phyloP scores from a whole-genome alignment of 2,329 filamentous ascomycete species.

The Cladophialophora chaetospira region DNA sequence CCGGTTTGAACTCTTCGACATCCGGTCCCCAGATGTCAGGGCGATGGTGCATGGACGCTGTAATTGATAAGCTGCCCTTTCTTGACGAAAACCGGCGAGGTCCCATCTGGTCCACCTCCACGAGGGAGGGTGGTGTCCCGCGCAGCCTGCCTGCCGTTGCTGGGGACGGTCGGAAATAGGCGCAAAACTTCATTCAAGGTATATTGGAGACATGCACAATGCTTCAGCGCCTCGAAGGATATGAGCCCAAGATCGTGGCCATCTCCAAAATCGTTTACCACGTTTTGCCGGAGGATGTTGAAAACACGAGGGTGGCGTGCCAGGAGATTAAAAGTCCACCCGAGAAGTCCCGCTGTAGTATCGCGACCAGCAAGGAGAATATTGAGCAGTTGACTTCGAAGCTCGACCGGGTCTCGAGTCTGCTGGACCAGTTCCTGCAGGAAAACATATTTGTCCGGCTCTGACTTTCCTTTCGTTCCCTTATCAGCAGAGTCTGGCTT shows the following conservation, averaged over 20 bases:
- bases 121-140: slow-evolving; percentile 54
- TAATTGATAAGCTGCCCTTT: slow-evolving; percentile 64
- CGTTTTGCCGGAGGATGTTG: background rate
- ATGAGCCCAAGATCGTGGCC: slow-evolving; percentile 9
- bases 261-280: background rate
- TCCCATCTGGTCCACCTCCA: slow-evolving; percentile 51
- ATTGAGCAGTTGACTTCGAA: slow-evolving; percentile 36
- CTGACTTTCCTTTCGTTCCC: background rate
- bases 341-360: background rate
- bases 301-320: background rate
- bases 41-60: slow-evolving; percentile 70
- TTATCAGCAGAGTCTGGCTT: background rate
- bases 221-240: slow-evolving; percentile 24
- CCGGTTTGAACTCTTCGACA: slow-evolving; percentile 61
- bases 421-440: background rate
- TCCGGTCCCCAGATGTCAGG: slow-evolving; percentile 52
- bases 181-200: slow-evolving; percentile 45
- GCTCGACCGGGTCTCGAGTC: background rate
- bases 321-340: background rate
- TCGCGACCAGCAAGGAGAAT: background rate
- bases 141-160: slow-evolving; percentile 54
- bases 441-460: background rate
- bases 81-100: slow-evolving; percentile 49
- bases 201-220: slow-evolving; percentile 28
- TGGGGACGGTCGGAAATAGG: slow-evolving; percentile 50